Base-by-base conservation (phyloP, 495 filamentous ascomycete species). In the Podospora australis region DNA sequence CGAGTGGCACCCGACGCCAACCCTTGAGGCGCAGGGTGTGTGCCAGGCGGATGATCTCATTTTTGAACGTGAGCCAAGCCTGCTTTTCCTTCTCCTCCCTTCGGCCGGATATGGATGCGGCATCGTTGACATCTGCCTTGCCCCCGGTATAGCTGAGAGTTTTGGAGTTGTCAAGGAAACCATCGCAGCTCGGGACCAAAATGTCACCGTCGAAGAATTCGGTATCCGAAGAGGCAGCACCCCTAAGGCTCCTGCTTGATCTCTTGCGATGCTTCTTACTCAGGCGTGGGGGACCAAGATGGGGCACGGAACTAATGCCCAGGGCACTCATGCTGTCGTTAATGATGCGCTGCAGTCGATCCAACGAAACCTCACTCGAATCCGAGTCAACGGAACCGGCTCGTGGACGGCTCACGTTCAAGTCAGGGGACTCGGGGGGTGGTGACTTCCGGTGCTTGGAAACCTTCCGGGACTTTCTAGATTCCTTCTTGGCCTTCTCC, bases 11-110 rank as follows among this genome's bases (percentile, higher is more conserved):
- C 48, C 79, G 80, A 39, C 90, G 82, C 92, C 92, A 99, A 4
- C 90, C 84, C 65, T 89, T 90, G 29, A 96, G 76, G 42, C 79
- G 78, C 44, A 99, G 71, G 0, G 92, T 99, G 68, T 97, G 94
- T 2, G 87, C 74, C 39, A 97, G 68, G 34, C 87, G 85, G 50
- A 97, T 71, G 46, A 96, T 92, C 65, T 97, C 91, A 39, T 74
- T 79, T 63, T 96, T 97, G 72, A 99, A 99, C 6, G 61, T 61
- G 9, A 71, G 36, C 90, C 90, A 95, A 1, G 78, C 80, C 54
- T 84, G 82, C 41, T 71, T 74, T 49, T 91, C 87, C 54, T 84
- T 86, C 42, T 71, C 70, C 16, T 74, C 73, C 39, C 57, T 66
- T 30, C 62, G 55, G 23, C 69, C 66, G 34, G 67, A 57, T 35